phyloP scores from a whole-genome alignment of 495 filamentous ascomycete genomes.

The Aspergillus avenaceus region DNA sequence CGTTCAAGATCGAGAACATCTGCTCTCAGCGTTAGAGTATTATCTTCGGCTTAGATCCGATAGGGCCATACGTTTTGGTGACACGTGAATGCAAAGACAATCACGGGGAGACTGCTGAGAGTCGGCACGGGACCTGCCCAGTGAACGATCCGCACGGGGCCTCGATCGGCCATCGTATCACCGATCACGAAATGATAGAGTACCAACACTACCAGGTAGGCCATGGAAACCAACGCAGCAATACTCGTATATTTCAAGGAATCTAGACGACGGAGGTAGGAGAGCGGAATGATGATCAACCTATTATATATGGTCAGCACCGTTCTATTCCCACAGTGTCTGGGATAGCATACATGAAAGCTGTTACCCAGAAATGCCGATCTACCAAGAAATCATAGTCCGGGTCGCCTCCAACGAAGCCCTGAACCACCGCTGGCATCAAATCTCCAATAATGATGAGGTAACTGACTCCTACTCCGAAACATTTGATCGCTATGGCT shows the following conservation, averaged over 20 bases:
- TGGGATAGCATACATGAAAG: constrained; percentile 66
- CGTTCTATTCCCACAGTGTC: background rate
- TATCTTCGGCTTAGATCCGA: background rate
- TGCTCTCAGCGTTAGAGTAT: constrained; percentile 25
- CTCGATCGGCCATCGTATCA: constrained; percentile 69
- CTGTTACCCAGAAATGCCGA: constrained; percentile 96
- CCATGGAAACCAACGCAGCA: constrained; percentile 86
- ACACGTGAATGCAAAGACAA: constrained; percentile 97
- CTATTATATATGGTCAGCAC: constrained; percentile 36
- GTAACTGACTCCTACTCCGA: constrained; percentile 93
- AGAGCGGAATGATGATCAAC: constrained; percentile 90
- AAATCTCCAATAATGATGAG: constrained; percentile 97
- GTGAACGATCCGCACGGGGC: constrained; percentile 64
- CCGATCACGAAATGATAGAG: constrained; percentile 81
- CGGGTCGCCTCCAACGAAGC: constrained; percentile 59
- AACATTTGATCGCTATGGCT: constrained; percentile 96
- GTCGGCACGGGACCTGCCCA: constrained; percentile 77
- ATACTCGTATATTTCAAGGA: constrained; percentile 97
- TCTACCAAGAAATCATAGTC: constrained; percentile 72
- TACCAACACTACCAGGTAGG: constrained; percentile 86
- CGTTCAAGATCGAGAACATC: constrained; percentile 99
- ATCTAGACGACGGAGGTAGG: constrained; percentile 84
- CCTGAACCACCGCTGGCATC: constrained; percentile 89
- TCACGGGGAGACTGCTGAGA: constrained; percentile 84
- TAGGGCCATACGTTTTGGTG: constrained; percentile 78